These are phyloP conservation scores for Eustoma russellianum DNA, from an alignment of 257 asterid genomes.

Conservation along the genomic window DNA sequence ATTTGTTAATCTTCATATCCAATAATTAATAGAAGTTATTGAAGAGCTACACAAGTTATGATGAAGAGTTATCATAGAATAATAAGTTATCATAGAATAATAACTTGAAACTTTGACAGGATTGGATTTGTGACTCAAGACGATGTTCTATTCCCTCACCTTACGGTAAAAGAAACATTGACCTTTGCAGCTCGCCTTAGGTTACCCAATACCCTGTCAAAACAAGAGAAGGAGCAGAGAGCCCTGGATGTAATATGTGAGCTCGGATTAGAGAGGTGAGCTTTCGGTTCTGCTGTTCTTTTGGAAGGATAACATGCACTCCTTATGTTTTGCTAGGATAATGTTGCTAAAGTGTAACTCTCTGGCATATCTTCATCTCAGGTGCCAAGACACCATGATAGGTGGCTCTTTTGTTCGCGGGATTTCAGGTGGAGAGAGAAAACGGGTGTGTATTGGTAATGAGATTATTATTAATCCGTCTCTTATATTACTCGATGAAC, in stretches of 20 bases:
- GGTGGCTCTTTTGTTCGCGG: slow-evolving; percentile 97
- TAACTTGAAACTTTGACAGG: slow-evolving; percentile 41
- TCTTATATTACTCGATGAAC: slow-evolving; percentile 81
- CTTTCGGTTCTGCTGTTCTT: neutral
- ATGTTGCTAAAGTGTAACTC: no score
- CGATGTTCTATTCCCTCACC: slow-evolving; percentile 90
- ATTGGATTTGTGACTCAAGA: slow-evolving; percentile 98
- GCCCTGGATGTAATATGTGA: slow-evolving; percentile 75
- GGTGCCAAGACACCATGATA: slow-evolving; percentile 95
- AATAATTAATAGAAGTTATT: no score
- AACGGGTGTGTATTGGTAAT: slow-evolving; percentile 85
- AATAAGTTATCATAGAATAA: neutral
- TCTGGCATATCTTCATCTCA: slow-evolving; percentile 19
- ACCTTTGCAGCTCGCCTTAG: slow-evolving; percentile 77
- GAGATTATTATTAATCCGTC: slow-evolving; percentile 93
- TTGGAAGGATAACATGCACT: no score
- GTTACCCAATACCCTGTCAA: slow-evolving; percentile 58
- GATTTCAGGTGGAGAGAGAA: slow-evolving; percentile 95
- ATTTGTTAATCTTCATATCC: no score
- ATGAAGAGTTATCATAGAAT: no score
- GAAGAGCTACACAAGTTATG: neutral
- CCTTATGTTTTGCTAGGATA: no score
- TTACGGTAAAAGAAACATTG: slow-evolving; percentile 80
- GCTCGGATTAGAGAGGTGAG: slow-evolving; percentile 80
- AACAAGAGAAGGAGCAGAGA: slow-evolving; percentile 61